Evolutionary conservation across 2,329 filamentous ascomycete genomes (phyloP).

Genomic region (Aureobasidium sp.): DNA sequence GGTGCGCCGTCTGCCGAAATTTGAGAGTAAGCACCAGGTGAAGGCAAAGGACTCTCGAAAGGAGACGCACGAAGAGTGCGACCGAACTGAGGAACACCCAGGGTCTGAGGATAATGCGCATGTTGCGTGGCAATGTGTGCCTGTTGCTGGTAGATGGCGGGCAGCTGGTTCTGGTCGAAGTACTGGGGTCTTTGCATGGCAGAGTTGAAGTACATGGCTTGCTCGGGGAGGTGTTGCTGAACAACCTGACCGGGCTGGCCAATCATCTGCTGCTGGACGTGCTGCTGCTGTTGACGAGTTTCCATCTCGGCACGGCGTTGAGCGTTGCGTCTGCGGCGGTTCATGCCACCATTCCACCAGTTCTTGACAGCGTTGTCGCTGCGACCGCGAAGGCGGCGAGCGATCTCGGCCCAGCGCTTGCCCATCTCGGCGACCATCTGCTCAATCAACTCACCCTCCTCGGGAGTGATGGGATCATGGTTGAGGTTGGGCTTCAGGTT

Average conservation of each 20-base stretch:
- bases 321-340: constrained; percentile 51
- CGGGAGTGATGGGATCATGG: constrained; percentile 69
- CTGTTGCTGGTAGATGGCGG: constrained; percentile 16
- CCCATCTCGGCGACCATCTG: constrained; percentile 69
- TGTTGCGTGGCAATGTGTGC: constrained; percentile 12
- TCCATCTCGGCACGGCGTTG: constrained; percentile 26
- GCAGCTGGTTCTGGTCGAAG: constrained; percentile 15
- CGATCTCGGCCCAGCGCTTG: constrained; percentile 90
- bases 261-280: constrained; percentile 16
- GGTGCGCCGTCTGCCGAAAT: constrained; percentile 54
- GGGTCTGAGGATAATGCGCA: constrained; percentile 22
- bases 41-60: constrained; percentile 52
- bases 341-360: constrained; percentile 94
- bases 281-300: constrained; percentile 18
- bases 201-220: constrained; percentile 16
- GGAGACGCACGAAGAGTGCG: constrained; percentile 20
- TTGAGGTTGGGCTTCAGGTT: constrained; percentile 80
- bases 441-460: constrained; percentile 66
- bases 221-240: constrained; percentile 18
- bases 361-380: constrained; percentile 97
- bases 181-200: constrained; percentile 14
- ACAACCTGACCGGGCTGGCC: constrained; percentile 17
- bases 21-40: constrained; percentile 53
- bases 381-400: constrained; percentile 67
- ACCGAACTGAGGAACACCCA: constrained; percentile 23